Conservation (phyloP, 1,284 basidiomycete species). For the Sporisorium sorghi region DNA sequence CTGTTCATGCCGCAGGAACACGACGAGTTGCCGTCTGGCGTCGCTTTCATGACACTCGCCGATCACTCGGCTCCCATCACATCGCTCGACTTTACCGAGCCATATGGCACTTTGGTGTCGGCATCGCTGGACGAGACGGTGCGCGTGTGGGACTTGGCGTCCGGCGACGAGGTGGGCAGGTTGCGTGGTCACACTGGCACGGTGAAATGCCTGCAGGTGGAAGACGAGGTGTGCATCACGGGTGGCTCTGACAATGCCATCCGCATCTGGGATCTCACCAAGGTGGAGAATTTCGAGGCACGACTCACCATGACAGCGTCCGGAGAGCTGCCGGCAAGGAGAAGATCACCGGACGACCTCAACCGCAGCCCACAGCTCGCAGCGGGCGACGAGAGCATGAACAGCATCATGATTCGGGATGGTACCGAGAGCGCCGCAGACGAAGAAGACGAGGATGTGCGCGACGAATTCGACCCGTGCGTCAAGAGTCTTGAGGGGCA, state of each 20-base stretch:
- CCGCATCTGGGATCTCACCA: conserved; percentile 65
- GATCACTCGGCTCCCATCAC: conserved; percentile 85
- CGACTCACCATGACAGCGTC: conserved; percentile 54
- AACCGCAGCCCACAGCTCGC: conserved; percentile 17
- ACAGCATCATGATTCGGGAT: conserved; percentile 46
- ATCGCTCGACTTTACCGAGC: conserved; percentile 93
- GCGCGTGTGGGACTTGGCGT: conserved; percentile 87
- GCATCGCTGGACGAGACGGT: conserved; percentile 75
- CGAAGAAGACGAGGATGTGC: conserved; percentile 72
- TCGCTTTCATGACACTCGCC: conserved; percentile 95
- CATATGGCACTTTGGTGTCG: conserved; percentile 91
- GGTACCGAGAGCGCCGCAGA: conserved; percentile 33
- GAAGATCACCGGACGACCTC: conserved; percentile 31
- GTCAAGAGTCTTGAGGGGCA: conserved; percentile 87
- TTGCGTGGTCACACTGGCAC: conserved; percentile 62
- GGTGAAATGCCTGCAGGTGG: conserved; percentile 92
- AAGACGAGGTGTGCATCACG: conserved; percentile 89
- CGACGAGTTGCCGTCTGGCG: conserved; percentile 89
- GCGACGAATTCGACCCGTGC: conserved; percentile 73
- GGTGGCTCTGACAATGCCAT: conserved; percentile 88
- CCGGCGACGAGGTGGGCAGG: conserved; percentile 70
- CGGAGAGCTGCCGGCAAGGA: conserved; percentile 42
- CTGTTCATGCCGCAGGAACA: conserved; percentile 97
- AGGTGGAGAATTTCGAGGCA: conserved; percentile 64
- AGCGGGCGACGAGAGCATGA: conserved; percentile 36